phyloP scores from a whole-genome alignment of 495 filamentous ascomycete genomes.

The Sordaria brevicollis region DNA sequence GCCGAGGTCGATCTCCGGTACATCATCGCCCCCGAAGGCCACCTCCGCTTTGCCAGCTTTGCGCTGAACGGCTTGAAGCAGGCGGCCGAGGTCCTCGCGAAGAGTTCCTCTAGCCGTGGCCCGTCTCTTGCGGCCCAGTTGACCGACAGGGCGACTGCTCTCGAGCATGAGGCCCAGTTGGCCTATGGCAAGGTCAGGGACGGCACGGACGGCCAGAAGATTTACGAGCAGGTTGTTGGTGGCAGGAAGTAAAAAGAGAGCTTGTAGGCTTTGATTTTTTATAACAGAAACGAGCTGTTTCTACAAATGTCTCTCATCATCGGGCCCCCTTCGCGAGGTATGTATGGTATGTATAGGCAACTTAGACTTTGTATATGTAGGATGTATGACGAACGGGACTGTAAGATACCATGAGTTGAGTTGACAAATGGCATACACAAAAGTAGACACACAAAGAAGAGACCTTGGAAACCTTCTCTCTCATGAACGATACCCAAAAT shows the following conservation, averaged over 20 bases:
- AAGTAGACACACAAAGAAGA: constrained; percentile 8
- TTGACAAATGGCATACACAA: background rate
- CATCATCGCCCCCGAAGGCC: constrained; percentile 14
- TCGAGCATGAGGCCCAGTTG: constrained; percentile 19
- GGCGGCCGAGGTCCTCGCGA: constrained; percentile 26
- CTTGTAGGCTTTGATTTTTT: background rate
- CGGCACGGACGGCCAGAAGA: background rate
- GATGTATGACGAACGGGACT: background rate
- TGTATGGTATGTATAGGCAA: background rate
- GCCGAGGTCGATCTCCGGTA: constrained; percentile 13
- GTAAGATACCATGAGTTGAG: background rate
- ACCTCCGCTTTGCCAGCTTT: constrained; percentile 17
- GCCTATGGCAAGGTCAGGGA: background rate
- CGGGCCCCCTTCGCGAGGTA: background rate
- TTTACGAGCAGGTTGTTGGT: constrained; percentile 11
- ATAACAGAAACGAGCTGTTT: background rate
- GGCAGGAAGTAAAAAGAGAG: background rate
- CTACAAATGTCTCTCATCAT: background rate
- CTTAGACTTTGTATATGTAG: background rate
- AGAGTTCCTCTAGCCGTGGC: constrained; percentile 2
- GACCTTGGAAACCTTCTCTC: background rate
- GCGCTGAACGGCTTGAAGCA: constrained; percentile 30
- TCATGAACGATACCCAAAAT: background rate
- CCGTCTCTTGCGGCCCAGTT: constrained; percentile 22
- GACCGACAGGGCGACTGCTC: constrained; percentile 12